Evolutionary conservation across 768 basidiomycete genomes (phyloP).

Genomic region (Lepiota venenata): DNA sequence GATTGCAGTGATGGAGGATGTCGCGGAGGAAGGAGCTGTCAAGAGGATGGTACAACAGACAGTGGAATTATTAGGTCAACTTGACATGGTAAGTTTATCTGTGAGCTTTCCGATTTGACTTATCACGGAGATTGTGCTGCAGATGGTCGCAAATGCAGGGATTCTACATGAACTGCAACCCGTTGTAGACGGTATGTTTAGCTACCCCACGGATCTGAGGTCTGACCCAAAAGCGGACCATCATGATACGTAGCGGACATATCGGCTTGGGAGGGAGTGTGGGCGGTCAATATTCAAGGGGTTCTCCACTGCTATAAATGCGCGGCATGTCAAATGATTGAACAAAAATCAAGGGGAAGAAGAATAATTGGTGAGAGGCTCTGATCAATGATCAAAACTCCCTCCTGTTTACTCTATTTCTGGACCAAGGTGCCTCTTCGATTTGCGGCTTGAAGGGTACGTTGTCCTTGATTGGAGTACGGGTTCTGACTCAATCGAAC

Average conservation of each 20-base stretch:
- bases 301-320: conserved; percentile 62
- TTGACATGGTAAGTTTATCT: conserved; percentile 42
- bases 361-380: conserved; percentile 40
- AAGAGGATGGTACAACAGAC: conserved; percentile 32
- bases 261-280: conserved; percentile 36
- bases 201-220: no score
- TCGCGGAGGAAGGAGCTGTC: conserved; percentile 39
- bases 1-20: conserved; percentile 29
- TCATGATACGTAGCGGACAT: conserved; percentile 22
- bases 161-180: neutral
- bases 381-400: neutral
- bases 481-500: conserved; percentile 35
- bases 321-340: conserved; percentile 58
- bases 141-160: conserved; percentile 14
- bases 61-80: conserved; percentile 32
- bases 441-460: conserved; percentile 26
- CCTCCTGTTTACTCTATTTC: neutral
- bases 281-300: conserved; percentile 54
- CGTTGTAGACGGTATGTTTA: conserved; percentile 1
- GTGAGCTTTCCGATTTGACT: neutral
- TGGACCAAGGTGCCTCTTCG: conserved; percentile 22
- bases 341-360: conserved; percentile 50
- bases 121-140: no score
- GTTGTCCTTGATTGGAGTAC: conserved; percentile 20
- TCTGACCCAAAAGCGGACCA: neutral